Evolutionary conservation across 148 eudicot genomes (phyloP), one percentile per base, ranked within the genome.

Genomic region (Fallopia convolvulus): DNA sequence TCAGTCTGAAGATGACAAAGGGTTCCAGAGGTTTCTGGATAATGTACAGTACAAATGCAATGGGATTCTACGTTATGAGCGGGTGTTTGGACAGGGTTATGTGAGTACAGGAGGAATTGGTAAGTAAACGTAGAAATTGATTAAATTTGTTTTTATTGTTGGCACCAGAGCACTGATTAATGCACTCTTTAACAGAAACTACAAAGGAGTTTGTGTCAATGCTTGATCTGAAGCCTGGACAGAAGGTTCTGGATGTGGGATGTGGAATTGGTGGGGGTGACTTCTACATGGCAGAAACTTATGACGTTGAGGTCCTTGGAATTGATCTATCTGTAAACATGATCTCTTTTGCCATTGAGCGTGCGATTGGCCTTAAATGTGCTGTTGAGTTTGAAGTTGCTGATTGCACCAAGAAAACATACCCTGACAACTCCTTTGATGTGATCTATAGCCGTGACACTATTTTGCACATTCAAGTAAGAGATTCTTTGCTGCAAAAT

Each of bases 241-340:
- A 93, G 84, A 96, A 89, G 80, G 98, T 93, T 74, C 82, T 96
- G 70, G 99, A 96, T 85, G 99, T 96, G 75, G 99, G 99, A 39
- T 96, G 99, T 79, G 99, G 99, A 75, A 91, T 96, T 68, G 99
- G 97, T 6, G 99, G 99, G 75, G 99, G 98, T 49, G 97, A 96
- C 75, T 96, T 96, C 82, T 96, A 96, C 88, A 96, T 96, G 99
- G 98, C 98, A 48, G 97, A 93, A 79, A 89, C 85, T 72, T 93
- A 81, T 80, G 94, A 93, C 58, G 97, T 89, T 26, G 92, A 96
- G 77, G 99, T 96, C 63, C 86, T 91, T 40, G 99, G 94, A 81
- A 95, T 91, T 83, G 99, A 95, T 76, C 97, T 95, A 81, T 95
- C 99, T 48, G 60, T 93, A 50, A 93, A 95, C 72, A 95, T 95